A percentile compares a stretch with the other conserved stretches of the same genome.
These are phyloP conservation scores for Ophiostoma pallidulum DNA, from an alignment of 2,329 filamentous ascomycete genomes.

Conservation along the genomic window DNA sequence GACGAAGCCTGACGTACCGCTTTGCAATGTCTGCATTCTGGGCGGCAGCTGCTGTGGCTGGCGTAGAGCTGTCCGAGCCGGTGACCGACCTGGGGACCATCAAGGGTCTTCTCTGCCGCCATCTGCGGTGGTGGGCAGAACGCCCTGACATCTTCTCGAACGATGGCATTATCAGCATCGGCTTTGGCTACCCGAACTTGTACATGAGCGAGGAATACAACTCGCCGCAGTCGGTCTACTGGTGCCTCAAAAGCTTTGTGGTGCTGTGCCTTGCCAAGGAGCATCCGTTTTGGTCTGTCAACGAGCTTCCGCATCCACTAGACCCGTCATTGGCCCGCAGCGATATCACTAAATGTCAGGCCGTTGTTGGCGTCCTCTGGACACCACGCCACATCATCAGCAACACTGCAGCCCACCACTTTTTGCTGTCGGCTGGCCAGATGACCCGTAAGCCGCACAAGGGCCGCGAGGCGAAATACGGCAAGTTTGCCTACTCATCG, in stretches of 20 bases:
- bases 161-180: slow-evolving; percentile 36
- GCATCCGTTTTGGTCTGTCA: slow-evolving; percentile 36
- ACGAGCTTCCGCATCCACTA: slow-evolving; percentile 29
- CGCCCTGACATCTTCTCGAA: slow-evolving; percentile 29
- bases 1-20: slow-evolving; percentile 35
- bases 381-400: slow-evolving; percentile 33
- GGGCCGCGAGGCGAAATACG: slow-evolving; percentile 29
- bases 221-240: slow-evolving; percentile 46
- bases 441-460: slow-evolving; percentile 26
- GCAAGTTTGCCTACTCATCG: slow-evolving; percentile 34
- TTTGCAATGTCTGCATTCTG: slow-evolving; percentile 36
- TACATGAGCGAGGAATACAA: slow-evolving; percentile 49
- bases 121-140: slow-evolving; percentile 34
- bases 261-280: slow-evolving; percentile 27
- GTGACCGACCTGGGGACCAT: slow-evolving; percentile 26
- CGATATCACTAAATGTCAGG: neutral
- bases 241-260: slow-evolving; percentile 42
- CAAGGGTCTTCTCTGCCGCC: slow-evolving; percentile 34
- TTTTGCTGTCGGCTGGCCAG: slow-evolving; percentile 29
- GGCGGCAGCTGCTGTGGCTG: slow-evolving; percentile 30
- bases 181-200: slow-evolving; percentile 34
- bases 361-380: slow-evolving; percentile 34
- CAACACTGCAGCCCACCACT: slow-evolving; percentile 27
- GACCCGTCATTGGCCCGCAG: neutral
- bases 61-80: slow-evolving; percentile 22